Base-by-base conservation (phyloP, 2,329 filamentous ascomycete genomes). In the Cladophialophora yegresii region DNA sequence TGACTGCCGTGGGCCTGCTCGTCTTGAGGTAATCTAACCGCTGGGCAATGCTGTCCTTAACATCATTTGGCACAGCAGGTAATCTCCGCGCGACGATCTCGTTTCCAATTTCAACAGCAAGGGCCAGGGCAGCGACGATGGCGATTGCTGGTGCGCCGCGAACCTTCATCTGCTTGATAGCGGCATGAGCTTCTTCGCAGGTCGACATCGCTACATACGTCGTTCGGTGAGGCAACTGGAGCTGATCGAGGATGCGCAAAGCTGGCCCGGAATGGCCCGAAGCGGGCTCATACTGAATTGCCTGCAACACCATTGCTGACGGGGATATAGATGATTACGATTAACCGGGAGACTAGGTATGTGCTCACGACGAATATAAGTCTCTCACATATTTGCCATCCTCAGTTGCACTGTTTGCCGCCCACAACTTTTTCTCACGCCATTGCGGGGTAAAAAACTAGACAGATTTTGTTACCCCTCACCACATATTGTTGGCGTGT, bases 1-100 rank as follows among this genome's bases (percentile, higher is more conserved):
- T 96, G 54, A 99, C 95, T 4, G 95, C 95, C 0, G 95, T 99
- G 0, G 95, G 95, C 50, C 95, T 85, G 74, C 92, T 96, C 54
- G 88, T 90, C 71, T 95, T 89, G 54, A 99, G 84, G 75, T 96
- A 97, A 70, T 93, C 88, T 51, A 99, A 82, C 62, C 90, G 91
- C 54, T 87, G 82, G 63, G 88, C 81, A 68, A 97, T 91, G 75
- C 90, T 90, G 1, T 84, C 71, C 58, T 78, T 78, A 4, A 65
- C 59, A 56, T 89, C 84, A 54, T 89, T 86, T 0, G 85, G 83
- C 3, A 80, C 76, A 36, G 77, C 67, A 0, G 84, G 79, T 5
- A 83, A 71, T 69, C 80, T 81, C 2, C 69, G 56, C 7, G 71
- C 60, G 7, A 77, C 78, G 5, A 58, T 40, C 20, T 40, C 22